phyloP scores from a whole-genome alignment of 2,329 filamentous ascomycete species.

The Sordariomycetes sp. region DNA sequence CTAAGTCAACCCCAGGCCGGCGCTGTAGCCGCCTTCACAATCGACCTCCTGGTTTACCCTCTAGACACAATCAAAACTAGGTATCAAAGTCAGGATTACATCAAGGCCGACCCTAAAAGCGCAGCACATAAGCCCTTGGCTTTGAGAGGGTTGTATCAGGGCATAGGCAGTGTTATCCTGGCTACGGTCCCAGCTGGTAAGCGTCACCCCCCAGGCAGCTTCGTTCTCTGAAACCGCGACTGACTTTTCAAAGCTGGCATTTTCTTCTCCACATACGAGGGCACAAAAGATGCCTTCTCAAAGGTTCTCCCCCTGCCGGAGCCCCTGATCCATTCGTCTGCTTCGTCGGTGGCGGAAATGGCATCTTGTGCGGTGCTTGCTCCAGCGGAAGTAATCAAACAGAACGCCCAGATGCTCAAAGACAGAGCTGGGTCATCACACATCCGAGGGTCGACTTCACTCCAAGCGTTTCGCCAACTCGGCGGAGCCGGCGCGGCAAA shows the following conservation, averaged over 20 bases:
- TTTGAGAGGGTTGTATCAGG: constrained; percentile 75
- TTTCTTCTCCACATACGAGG: constrained; percentile 89
- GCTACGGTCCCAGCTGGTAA: constrained; percentile 80
- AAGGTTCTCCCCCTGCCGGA: constrained; percentile 47
- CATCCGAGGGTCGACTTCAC: constrained; percentile 26
- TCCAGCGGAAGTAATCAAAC: constrained; percentile 84
- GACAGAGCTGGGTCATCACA: constrained; percentile 7
- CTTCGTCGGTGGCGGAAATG: constrained; percentile 70
- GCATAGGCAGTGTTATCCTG: constrained; percentile 74
- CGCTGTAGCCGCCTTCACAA: constrained; percentile 74
- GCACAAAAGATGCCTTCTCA: constrained; percentile 55
- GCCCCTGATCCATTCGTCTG: constrained; percentile 61
- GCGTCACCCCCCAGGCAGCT: constrained; percentile 6
- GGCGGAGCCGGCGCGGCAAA: constrained; percentile 40
- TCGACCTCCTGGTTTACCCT: constrained; percentile 79
- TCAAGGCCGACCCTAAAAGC: constrained; percentile 51
- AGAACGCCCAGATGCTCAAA: constrained; percentile 78
- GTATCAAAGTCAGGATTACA: constrained; percentile 70
- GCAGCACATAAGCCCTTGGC: constrained; percentile 42
- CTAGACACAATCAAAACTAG: constrained; percentile 86
- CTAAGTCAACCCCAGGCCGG: constrained; percentile 51
- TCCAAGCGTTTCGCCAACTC: constrained; percentile 38
- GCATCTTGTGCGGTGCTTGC: constrained; percentile 82
- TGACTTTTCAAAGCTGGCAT: constrained; percentile 50
- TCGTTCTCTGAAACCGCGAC: not conserved